These are phyloP conservation scores for Penicillium maclennaniae DNA, from an alignment of 495 filamentous ascomycete genomes.

Conservation along the genomic window DNA sequence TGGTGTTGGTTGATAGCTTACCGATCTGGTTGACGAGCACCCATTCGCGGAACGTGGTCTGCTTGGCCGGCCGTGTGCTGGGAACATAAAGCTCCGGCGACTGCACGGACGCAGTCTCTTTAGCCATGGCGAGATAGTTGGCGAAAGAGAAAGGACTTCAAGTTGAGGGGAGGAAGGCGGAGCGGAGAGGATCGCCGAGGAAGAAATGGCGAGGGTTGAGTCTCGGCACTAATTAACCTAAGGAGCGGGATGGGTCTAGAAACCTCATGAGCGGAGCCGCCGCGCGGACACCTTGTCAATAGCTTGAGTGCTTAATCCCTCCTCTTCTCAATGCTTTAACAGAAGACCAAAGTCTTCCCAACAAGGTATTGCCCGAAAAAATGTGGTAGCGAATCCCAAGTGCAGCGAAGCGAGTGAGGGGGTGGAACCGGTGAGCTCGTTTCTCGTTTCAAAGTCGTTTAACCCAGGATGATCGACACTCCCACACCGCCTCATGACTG, in stretches of 20 bases:
- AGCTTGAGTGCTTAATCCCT: neutral
- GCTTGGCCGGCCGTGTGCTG: conserved; percentile 34
- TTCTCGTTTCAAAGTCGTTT: conserved; percentile 25
- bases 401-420: conserved; percentile 6
- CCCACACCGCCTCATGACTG: conserved; percentile 28
- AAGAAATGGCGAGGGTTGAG: conserved; percentile 10
- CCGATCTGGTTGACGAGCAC: conserved; percentile 52
- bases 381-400: conserved; percentile 3
- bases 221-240: conserved; percentile 21
- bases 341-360: neutral
- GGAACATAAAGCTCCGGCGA: conserved; percentile 41
- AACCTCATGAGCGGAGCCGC: conserved; percentile 23
- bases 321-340: neutral
- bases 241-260: conserved; percentile 23
- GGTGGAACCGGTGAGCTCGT: conserved; percentile 21
- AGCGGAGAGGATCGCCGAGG: conserved; percentile 21
- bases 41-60: conserved; percentile 50
- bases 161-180: conserved; percentile 14
- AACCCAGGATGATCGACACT: conserved; percentile 23
- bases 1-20: conserved; percentile 27
- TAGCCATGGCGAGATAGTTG: conserved; percentile 27
- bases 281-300: conserved; percentile 9
- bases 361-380: neutral
- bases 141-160: conserved; percentile 8
- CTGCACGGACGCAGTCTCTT: conserved; percentile 28